phyloP scores from a whole-genome alignment of 106 monocot species.

The Dendrobium nobile region DNA sequence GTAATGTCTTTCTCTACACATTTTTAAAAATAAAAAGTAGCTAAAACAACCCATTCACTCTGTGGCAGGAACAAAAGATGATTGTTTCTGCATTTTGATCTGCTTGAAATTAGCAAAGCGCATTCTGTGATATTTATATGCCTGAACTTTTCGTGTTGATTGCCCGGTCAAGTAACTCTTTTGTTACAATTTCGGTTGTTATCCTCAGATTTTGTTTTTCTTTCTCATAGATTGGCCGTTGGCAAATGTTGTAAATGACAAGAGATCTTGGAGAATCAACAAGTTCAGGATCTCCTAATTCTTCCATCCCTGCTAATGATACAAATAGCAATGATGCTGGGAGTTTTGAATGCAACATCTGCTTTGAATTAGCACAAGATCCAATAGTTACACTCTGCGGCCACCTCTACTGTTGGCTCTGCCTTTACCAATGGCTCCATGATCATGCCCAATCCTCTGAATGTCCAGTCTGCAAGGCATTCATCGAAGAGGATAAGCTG shows the following conservation, averaged over 20 bases:
- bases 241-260: conserved; percentile 20
- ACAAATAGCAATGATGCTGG: conserved; percentile 37
- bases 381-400: conserved; percentile 75
- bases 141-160: no score
- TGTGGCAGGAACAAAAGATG: no score
- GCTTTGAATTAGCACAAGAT: conserved; percentile 71
- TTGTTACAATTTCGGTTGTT: no score
- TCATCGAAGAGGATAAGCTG: conserved; percentile 57
- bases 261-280: conserved; percentile 34
- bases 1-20: no score
- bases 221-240: not conserved
- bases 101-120: no score
- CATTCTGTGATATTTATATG: no score
- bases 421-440: conserved; percentile 75
- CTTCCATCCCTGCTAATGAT: conserved; percentile 12
- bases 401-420: conserved; percentile 86
- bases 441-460: conserved; percentile 44
- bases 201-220: no score
- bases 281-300: conserved; percentile 15
- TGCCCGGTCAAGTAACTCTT: no score
- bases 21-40: no score
- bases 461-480: conserved; percentile 83
- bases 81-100: no score
- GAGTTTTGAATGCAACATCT: conserved; percentile 80
- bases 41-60: no score